Evolutionary conservation across 2,329 filamentous ascomycete species (phyloP).

Genomic region (Lasiodiplodia gonubiensis): DNA sequence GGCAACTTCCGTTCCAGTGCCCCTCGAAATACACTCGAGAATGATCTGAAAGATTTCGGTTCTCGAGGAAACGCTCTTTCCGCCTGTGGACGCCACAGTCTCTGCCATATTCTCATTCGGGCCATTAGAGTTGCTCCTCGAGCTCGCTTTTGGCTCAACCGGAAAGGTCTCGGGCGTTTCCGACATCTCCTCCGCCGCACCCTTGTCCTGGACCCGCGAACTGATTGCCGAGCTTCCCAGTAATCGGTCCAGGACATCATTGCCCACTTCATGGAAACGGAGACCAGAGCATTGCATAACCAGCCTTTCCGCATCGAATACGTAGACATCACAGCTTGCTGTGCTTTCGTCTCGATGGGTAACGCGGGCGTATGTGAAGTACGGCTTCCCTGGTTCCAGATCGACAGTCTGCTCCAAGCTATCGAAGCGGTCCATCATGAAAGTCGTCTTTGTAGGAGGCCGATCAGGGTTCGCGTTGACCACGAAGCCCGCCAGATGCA

Average conservation of each 20-base stretch:
- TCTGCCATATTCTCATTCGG: too few species aligned
- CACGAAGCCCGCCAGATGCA: constrained; percentile 64
- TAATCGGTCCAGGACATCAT: constrained; percentile 69
- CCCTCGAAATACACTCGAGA: too few species aligned
- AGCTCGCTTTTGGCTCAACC: too few species aligned
- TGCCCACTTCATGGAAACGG: constrained; percentile 71
- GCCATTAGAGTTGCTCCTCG: too few species aligned
- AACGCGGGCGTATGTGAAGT: constrained; percentile 68
- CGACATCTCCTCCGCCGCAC: too few species aligned
- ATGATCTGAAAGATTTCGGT: too few species aligned
- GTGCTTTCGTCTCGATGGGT: constrained; percentile 61
- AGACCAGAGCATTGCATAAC: constrained; percentile 65
- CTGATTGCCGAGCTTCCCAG: constrained; percentile 51
- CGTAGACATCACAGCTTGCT: constrained; percentile 65
- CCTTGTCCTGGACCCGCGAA: constrained; percentile 58
- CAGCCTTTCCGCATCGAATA: constrained; percentile 63
- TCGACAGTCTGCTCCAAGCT: constrained; percentile 63
- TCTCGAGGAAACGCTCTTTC: too few species aligned
- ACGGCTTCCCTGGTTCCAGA: constrained; percentile 58
- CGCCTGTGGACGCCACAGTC: too few species aligned
- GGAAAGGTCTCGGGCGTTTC: fast-evolving
- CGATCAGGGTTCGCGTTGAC: constrained; percentile 65
- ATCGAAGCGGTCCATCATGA: constrained; percentile 67
- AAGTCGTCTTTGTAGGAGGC: constrained; percentile 64
- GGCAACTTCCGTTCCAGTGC: too few species aligned